These are phyloP conservation scores for Podospora conica DNA, from an alignment of 495 filamentous ascomycete genomes.

Conservation along the genomic window DNA sequence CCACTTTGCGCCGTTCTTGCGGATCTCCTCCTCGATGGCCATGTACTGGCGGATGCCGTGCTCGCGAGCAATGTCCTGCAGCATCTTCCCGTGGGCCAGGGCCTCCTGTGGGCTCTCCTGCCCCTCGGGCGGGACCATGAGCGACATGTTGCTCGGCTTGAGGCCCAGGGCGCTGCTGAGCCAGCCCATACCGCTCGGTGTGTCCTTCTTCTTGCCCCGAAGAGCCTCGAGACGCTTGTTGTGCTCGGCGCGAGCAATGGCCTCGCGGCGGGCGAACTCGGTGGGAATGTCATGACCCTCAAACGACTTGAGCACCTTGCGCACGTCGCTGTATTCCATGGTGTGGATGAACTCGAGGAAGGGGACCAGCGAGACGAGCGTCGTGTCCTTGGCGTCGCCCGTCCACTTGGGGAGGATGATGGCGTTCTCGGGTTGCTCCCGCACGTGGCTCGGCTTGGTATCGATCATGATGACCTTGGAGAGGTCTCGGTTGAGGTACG, in stretches of 20 bases:
- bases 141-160: conserved; percentile 52
- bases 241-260: conserved; percentile 71
- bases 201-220: conserved; percentile 52
- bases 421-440: conserved; percentile 86
- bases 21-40: conserved; percentile 78
- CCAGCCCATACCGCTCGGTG: conserved; percentile 49
- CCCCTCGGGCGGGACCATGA: conserved; percentile 52
- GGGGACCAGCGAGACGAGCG: conserved; percentile 80
- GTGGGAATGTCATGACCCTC: conserved; percentile 76
- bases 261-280: conserved; percentile 87
- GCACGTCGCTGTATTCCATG: conserved; percentile 83
- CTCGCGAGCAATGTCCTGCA: conserved; percentile 87
- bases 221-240: conserved; percentile 68
- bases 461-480: conserved; percentile 92
- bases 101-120: conserved; percentile 66
- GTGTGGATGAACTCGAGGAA: conserved; percentile 94
- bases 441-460: conserved; percentile 71
- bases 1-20: conserved; percentile 89
- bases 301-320: conserved; percentile 79
- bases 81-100: conserved; percentile 84
- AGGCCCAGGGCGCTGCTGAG: conserved; percentile 68
- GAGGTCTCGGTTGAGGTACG: conserved; percentile 90
- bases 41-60: conserved; percentile 85
- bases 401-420: conserved; percentile 87
- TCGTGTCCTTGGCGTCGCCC: conserved; percentile 72